These are phyloP conservation scores for Pterocarpus santalinus DNA, from an alignment of 306 rosid genomes.

Conservation along the genomic window DNA sequence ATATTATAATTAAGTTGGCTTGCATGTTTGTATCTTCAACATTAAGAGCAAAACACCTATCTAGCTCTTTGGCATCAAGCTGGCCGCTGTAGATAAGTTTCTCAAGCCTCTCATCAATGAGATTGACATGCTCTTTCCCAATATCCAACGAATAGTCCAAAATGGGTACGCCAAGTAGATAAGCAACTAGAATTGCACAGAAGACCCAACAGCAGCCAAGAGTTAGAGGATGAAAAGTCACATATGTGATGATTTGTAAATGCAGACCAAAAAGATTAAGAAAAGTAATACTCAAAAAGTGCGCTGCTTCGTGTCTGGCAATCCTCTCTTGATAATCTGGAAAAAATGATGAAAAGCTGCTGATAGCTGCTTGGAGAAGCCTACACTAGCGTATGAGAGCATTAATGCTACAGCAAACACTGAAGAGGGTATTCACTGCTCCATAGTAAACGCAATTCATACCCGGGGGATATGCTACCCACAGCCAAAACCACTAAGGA, in stretches of 20 bases:
- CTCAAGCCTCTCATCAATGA: slow-evolving; percentile 83
- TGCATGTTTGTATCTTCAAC: not conserved
- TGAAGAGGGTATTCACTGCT: slow-evolving; percentile 15
- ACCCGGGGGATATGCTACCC: slow-evolving; percentile 97
- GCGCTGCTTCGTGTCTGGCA: slow-evolving; percentile 96
- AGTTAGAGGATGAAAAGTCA: slow-evolving; percentile 19
- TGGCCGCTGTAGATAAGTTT: slow-evolving; percentile 89
- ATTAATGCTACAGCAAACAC: slow-evolving; percentile 41
- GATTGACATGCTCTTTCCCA: slow-evolving; percentile 97
- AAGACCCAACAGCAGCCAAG: slow-evolving; percentile 25
- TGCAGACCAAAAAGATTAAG: not conserved
- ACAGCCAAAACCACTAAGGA: slow-evolving; percentile 88
- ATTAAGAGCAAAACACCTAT: slow-evolving; percentile 57
- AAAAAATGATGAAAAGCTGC: slow-evolving; percentile 85
- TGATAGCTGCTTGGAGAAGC: slow-evolving; percentile 96
- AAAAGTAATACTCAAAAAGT: slow-evolving; percentile 70
- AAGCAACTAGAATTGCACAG: slow-evolving; percentile 64
- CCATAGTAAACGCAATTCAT: slow-evolving; percentile 43
- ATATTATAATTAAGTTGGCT: not conserved
- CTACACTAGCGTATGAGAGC: slow-evolving; percentile 55
- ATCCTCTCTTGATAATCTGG: slow-evolving; percentile 96
- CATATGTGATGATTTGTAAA: slow-evolving; percentile 25
- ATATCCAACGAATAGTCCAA: slow-evolving; percentile 88
- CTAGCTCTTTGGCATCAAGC: slow-evolving; percentile 90
- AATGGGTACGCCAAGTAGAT: slow-evolving; percentile 88